Evolutionary conservation across 1,284 basidiomycete genomes (phyloP).

Genomic region (Thecaphora frezii): DNA sequence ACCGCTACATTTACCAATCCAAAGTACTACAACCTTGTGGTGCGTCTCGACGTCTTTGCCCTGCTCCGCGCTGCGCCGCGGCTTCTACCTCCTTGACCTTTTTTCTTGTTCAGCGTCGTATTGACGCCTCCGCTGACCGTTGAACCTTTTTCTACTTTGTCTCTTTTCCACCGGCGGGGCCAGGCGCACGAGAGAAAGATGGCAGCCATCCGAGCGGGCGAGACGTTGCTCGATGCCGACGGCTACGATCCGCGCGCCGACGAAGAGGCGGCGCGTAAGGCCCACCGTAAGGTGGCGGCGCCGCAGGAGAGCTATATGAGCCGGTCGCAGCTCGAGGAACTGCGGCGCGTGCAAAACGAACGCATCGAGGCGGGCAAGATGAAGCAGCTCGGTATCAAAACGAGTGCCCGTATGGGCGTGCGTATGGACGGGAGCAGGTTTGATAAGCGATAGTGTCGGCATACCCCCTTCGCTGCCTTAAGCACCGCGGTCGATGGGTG

Average conservation of each 20-base stretch:
- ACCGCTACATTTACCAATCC: constrained; percentile 19
- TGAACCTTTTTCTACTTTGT: background rate
- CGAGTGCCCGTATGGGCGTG: constrained; percentile 9
- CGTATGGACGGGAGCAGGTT: constrained; percentile 13
- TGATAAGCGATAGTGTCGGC: constrained; percentile 4
- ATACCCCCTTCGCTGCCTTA: too few relatives aligned
- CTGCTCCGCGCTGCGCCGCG: background rate
- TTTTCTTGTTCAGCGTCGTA: too few relatives aligned
- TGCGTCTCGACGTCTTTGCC: background rate
- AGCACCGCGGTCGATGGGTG: too few relatives aligned
- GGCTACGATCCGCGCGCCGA: constrained; percentile 16
- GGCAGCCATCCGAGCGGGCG: constrained; percentile 15
- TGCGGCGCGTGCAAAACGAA: constrained; percentile 17
- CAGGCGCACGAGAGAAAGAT: constrained; percentile 12
- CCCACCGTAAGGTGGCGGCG: background rate
- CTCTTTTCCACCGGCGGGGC: background rate
- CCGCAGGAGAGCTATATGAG: background rate
- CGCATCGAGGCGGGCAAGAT: constrained; percentile 20
- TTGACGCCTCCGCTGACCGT: too few relatives aligned
- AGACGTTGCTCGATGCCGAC: constrained; percentile 9
- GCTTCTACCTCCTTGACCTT: too few relatives aligned
- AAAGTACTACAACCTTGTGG: constrained; percentile 26
- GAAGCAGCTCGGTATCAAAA: constrained; percentile 18
- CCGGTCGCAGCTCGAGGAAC: constrained; percentile 14
- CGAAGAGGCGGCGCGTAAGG: constrained; percentile 10